These are phyloP conservation scores for Dorcoceras hygrometricum DNA, from an alignment of 257 asterid genomes.

Conservation along the genomic window DNA sequence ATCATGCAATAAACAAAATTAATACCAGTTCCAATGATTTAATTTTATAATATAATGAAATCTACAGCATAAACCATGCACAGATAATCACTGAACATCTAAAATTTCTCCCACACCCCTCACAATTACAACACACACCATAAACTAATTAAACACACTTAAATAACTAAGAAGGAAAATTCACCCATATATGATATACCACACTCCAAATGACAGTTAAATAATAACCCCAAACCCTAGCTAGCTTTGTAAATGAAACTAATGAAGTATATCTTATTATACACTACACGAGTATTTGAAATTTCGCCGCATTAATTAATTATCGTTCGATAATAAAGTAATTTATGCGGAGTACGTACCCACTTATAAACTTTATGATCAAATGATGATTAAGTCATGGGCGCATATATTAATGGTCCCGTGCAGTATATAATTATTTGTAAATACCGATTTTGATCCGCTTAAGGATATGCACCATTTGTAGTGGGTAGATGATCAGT, in stretches of 20 bases:
- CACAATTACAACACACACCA: constrained; percentile 22
- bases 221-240: constrained; percentile 34
- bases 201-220: constrained; percentile 29
- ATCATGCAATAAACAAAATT: constrained; percentile 1
- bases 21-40: constrained; percentile 6
- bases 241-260: constrained; percentile 21
- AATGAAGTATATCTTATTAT: background rate
- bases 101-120: constrained; percentile 31
- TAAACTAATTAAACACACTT: constrained; percentile 25
- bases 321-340: constrained; percentile 1
- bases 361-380: background rate
- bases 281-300: background rate
- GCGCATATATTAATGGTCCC: background rate
- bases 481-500: constrained; percentile 47
- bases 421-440: background rate
- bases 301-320: background rate
- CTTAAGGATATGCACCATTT: constrained; percentile 53
- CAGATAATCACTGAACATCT: background rate
- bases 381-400: background rate
- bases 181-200: constrained; percentile 35
- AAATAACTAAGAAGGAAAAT: constrained; percentile 16
- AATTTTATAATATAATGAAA: background rate
- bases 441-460: too few relatives aligned
- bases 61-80: background rate
- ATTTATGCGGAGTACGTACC: background rate